Evolutionary conservation across 192 early-diverging fungal genomes (phyloP).

Genomic region (Gamsiella multidivaricata): DNA sequence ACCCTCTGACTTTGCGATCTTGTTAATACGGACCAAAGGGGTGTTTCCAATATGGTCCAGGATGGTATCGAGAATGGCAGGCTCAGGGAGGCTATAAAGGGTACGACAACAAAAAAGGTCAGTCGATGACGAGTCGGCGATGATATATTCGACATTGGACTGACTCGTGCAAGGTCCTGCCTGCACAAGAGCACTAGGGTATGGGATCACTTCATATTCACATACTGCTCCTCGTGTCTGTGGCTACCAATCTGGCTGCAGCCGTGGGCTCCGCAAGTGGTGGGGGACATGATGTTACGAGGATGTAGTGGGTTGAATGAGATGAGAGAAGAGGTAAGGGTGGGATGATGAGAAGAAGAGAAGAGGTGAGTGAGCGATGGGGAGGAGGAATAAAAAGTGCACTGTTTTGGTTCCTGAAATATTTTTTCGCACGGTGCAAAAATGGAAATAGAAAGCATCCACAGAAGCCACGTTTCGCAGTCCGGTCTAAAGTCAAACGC

Average conservation of each 20-base stretch:
- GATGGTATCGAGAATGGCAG: constrained; percentile 86
- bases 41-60: constrained; percentile 98
- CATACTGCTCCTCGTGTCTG: constrained; percentile 56
- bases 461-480: background rate
- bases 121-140: background rate
- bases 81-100: constrained; percentile 66
- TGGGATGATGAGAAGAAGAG: background rate
- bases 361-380: background rate
- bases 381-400: constrained; percentile 3
- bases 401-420: background rate
- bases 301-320: background rate
- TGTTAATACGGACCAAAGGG: constrained; percentile 91
- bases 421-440: constrained; percentile 3
- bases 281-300: background rate
- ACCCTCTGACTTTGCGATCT: constrained; percentile 87
- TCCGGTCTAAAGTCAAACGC: no score
- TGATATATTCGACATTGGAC: no score
- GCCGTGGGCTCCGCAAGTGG: constrained; percentile 21
- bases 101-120: background rate
- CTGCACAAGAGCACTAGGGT: no score
- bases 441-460: no score
- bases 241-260: constrained; percentile 48
- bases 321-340: background rate
- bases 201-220: no score
- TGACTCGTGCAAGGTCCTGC: no score